A percentile compares a stretch with the other conserved stretches of the same genome.
Evolutionary conservation across 768 basidiomycete genomes (phyloP).

Genomic region (Rhodotorula taiwanensis): DNA sequence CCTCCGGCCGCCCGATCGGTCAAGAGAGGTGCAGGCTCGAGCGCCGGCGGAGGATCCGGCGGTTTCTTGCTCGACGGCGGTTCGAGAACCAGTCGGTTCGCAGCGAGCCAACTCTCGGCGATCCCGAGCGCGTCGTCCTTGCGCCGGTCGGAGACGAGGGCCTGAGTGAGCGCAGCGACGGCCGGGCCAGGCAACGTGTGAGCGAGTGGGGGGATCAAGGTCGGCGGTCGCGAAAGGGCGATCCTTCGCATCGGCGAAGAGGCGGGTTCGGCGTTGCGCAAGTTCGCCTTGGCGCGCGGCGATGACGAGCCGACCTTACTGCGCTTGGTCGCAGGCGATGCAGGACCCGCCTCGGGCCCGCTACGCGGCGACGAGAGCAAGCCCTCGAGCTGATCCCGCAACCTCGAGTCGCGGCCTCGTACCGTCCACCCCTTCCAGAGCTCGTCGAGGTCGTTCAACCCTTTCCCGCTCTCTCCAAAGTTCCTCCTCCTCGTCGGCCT

Average conservation of each 20-base stretch:
- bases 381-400: not conserved
- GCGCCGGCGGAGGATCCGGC: not conserved
- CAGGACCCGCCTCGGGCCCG: too few species aligned
- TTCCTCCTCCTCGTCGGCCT: not conserved
- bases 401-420: not conserved
- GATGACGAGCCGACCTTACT: too few species aligned
- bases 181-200: not conserved
- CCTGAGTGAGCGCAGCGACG: conserved; percentile 11
- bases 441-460: not conserved
- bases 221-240: not conserved
- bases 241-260: not conserved
- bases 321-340: too few species aligned
- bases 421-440: conserved; percentile 6
- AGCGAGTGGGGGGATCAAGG: not conserved
- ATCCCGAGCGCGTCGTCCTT: conserved; percentile 5
- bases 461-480: not conserved
- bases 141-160: conserved; percentile 6
- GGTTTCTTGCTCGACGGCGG: too few species aligned
- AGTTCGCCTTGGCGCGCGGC: too few species aligned
- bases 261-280: not conserved
- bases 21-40: too few species aligned
- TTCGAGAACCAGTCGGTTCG: not conserved
- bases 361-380: too few species aligned
- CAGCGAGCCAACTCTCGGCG: conserved; percentile 18
- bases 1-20: too few species aligned